A percentile compares a stretch with the other conserved stretches of the same genome.
Evolutionary conservation across 2,329 filamentous ascomycete species (phyloP).

Genomic region (Pestalotiopsis sp.): DNA sequence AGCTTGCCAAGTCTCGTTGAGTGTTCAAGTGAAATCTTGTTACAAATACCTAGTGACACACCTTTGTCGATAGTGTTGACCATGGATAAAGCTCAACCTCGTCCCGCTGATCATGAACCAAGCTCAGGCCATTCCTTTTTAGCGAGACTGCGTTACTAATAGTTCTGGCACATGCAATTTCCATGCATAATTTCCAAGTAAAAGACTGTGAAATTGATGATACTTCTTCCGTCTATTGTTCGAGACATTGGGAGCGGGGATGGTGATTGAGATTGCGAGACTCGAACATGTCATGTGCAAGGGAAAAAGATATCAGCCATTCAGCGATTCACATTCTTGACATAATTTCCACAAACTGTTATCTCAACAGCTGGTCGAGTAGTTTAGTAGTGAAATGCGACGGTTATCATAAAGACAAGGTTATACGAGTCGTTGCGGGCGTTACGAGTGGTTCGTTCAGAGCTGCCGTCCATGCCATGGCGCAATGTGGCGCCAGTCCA

Average conservation of each 20-base stretch:
- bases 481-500: background rate
- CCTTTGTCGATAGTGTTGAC: background rate
- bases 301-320: background rate
- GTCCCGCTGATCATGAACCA: background rate
- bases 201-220: too few species aligned
- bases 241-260: too few species aligned
- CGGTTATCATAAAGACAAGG: background rate
- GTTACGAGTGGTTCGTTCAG: background rate
- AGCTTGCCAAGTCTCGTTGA: background rate
- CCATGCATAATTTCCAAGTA: background rate
- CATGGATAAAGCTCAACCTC: background rate
- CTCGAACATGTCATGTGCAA: background rate
- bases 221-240: too few species aligned
- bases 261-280: too few species aligned
- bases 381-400: background rate
- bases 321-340: background rate
- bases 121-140: background rate
- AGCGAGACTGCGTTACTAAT: too few species aligned
- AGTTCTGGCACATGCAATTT: background rate
- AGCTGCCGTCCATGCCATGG: background rate
- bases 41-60: background rate
- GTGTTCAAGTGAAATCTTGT: background rate
- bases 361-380: background rate
- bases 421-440: background rate
- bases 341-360: background rate